These are phyloP conservation scores for Vinca major DNA, from an alignment of 305 asterid genomes.

Conservation along the genomic window DNA sequence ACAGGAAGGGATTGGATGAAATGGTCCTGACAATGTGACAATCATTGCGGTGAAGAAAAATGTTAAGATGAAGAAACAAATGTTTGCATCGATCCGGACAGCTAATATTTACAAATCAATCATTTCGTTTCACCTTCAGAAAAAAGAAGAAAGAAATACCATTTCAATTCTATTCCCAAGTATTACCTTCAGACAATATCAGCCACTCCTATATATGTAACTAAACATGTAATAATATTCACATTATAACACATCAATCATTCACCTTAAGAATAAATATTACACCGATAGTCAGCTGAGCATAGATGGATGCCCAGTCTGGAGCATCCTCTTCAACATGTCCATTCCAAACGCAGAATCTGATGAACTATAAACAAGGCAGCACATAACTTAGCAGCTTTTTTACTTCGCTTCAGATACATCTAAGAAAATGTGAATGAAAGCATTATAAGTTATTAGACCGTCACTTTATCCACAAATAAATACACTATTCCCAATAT, in stretches of 20 bases:
- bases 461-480: background rate
- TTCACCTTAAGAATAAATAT: constrained; percentile 14
- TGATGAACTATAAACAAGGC: constrained; percentile 75
- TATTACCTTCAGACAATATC: background rate
- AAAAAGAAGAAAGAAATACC: too few relatives aligned
- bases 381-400: constrained; percentile 50
- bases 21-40: background rate
- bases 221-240: background rate
- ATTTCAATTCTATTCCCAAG: background rate
- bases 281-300: constrained; percentile 46
- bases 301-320: constrained; percentile 87
- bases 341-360: constrained; percentile 97
- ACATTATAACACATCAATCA: background rate
- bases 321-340: constrained; percentile 93
- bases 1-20: background rate
- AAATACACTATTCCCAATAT: background rate
- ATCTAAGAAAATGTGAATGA: constrained; percentile 17
- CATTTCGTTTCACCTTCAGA: background rate
- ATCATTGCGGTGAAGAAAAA: background rate
- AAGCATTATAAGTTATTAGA: constrained; percentile 3
- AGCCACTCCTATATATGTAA: background rate
- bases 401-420: constrained; percentile 29
- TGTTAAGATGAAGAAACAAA: background rate
- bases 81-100: background rate
- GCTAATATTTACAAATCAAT: constrained; percentile 4